phyloP scores from a whole-genome alignment of 495 filamentous ascomycete species.

The Penicillium turbatum region DNA sequence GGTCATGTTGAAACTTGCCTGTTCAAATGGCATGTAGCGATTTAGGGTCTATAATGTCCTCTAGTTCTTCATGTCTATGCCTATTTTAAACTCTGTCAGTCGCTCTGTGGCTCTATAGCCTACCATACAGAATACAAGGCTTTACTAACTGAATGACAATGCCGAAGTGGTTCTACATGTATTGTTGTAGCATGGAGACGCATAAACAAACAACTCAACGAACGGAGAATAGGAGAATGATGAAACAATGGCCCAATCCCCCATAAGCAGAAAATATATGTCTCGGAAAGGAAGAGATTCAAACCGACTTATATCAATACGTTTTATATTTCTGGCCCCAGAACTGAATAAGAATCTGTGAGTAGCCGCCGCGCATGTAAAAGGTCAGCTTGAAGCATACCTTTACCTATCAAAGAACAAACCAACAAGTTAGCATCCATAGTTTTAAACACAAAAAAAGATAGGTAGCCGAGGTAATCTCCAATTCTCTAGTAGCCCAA shows the following conservation, averaged over 20 bases:
- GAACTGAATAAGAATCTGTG: background rate
- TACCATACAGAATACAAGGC: no score
- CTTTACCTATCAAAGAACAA: background rate
- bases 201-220: no score
- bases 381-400: background rate
- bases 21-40: background rate
- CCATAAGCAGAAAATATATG: background rate
- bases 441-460: background rate
- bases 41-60: no score
- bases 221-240: background rate
- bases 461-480: background rate
- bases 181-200: no score
- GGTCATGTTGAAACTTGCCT: background rate
- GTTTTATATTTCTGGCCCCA: background rate
- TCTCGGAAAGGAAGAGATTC: background rate
- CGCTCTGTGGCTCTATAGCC: no score
- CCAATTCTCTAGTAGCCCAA: background rate
- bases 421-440: background rate
- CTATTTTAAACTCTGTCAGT: no score
- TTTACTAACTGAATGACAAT: no score
- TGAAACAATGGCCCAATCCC: background rate
- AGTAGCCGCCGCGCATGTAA: background rate
- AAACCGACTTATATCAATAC: background rate
- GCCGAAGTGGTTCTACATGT: no score
- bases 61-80: no score